Evolutionary conservation across 495 filamentous ascomycete species (phyloP).

Genomic region (Clohesyomyces aquaticus): DNA sequence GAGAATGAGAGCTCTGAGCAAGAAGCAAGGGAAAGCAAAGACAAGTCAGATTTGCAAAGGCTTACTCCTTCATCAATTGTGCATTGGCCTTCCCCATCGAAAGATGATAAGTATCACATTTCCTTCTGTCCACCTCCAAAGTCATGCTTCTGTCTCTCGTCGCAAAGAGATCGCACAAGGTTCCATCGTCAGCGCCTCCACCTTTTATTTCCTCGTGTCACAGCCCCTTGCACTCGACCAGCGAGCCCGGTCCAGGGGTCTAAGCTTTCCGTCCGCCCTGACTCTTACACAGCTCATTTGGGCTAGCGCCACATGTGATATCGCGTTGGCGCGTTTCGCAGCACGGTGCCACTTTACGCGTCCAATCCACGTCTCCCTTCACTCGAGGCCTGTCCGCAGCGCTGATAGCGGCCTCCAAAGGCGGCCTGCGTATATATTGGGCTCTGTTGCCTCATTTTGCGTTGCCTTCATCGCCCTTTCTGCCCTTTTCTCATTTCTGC

Average conservation of each 20-base stretch:
- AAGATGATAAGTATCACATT: slow-evolving; percentile 5
- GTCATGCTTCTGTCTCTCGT: slow-evolving; percentile 9
- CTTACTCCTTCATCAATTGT: slow-evolving; percentile 15
- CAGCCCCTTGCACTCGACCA: slow-evolving; percentile 28
- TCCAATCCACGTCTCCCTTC: slow-evolving; percentile 32
- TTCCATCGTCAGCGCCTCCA: slow-evolving; percentile 20
- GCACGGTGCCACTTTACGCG: slow-evolving; percentile 11
- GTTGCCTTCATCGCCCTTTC: slow-evolving; percentile 9
- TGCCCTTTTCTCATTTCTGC: slow-evolving; percentile 31
- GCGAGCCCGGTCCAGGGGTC: slow-evolving; percentile 3
- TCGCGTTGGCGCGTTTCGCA: slow-evolving; percentile 21
- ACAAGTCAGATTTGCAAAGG: slow-evolving; percentile 2
- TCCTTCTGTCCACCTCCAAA: background rate
- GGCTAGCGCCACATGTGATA: slow-evolving; percentile 31
- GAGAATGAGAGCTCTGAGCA: slow-evolving; percentile 25
- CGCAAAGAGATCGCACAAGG: background rate
- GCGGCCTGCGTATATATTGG: slow-evolving; percentile 27
- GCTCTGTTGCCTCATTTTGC: slow-evolving; percentile 1
- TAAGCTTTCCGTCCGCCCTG: slow-evolving; percentile 10
- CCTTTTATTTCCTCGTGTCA: slow-evolving; percentile 26
- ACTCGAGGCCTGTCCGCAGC: slow-evolving; percentile 14
- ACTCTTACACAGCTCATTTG: slow-evolving; percentile 17
- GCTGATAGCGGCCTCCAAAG: slow-evolving; percentile 29
- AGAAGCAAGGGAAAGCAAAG: no score
- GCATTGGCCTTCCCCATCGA: slow-evolving; percentile 4